Evolutionary conservation across 257 asterid species (phyloP), one percentile per base, ranked within the genome.

Genomic region (Solanum pennellii): DNA sequence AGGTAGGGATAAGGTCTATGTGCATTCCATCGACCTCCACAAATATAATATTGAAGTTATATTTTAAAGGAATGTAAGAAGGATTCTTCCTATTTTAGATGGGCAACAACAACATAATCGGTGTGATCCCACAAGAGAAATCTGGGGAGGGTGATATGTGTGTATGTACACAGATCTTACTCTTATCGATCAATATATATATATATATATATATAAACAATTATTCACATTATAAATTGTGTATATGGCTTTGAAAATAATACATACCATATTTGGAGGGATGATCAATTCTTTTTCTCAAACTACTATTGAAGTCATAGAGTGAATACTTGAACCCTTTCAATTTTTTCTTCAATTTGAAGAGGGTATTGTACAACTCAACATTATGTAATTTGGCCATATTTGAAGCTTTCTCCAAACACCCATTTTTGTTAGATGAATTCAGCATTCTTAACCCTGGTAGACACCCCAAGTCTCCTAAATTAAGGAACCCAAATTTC

Each of bases 391-490:
- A 80, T 77, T 86, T 88, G 45, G 94, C 93, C 88, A 94, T 83
- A 27, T 41, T 7, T 44, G 96, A 90, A 79, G 91, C 92, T 72
- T 92, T 92, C 90, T 88, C 87, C 59, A 94, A 87, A 89, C 97
- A 95, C 13, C 86, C 90, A 35, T 86, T 88, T 39, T 87, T 68
- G 23, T 44, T 77, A 84, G 83, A 84, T 6, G 91, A 87, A 33
- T 75, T 73, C 49, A 92, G 90, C 71, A 92, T 86, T 91, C 95
- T 93, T 20, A 94, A 52, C 79, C 94, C 95, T 0, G 98, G 98
- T 9, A 89, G 5, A 86, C 97, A 94, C 62, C 98, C 96, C 90
- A 94, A 86, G 71, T 92, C 93, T 73, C 95, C 96, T n/a, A 94
- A 88, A 82, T 92, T 93, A 29, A 94, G 68, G 83, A 94, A 93